Conservation (phyloP, 208 protist species). For the Trypanosoma platydactyli region DNA sequence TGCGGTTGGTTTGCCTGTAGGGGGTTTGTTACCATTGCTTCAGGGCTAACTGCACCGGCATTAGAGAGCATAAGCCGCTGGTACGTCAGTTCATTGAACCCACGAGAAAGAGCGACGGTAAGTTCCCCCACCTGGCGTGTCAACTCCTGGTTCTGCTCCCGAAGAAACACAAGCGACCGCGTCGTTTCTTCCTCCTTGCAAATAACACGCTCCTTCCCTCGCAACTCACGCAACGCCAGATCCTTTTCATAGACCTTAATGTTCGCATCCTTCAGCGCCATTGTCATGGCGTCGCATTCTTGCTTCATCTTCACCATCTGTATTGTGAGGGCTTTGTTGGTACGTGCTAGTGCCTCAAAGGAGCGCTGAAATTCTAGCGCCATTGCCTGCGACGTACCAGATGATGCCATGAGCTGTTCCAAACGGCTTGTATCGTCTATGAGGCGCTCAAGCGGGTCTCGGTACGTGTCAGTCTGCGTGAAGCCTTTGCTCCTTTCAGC, state of each 20-base stretch:
- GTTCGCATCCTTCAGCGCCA: slow-evolving; percentile 27
- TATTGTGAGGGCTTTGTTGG: slow-evolving; percentile 27
- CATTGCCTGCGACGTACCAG: slow-evolving; percentile 22
- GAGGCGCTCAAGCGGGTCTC: slow-evolving; percentile 27
- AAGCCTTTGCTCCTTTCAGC: neutral
- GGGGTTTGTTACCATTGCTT: slow-evolving; percentile 9
- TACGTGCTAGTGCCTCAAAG: slow-evolving; percentile 23
- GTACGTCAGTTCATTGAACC: slow-evolving; percentile 28
- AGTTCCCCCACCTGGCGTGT: slow-evolving; percentile 28
- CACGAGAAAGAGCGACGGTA: slow-evolving; percentile 21
- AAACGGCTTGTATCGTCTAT: slow-evolving; percentile 19
- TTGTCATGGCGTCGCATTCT: slow-evolving; percentile 28
- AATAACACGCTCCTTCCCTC: neutral
- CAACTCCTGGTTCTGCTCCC: slow-evolving; percentile 33
- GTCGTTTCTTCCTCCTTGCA: slow-evolving; percentile 14
- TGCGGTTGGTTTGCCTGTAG: neutral
- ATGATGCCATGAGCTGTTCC: slow-evolving; percentile 18
- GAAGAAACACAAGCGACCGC: slow-evolving; percentile 15
- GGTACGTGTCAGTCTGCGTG: slow-evolving; percentile 8
- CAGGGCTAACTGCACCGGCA: slow-evolving; percentile 1
- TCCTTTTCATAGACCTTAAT: slow-evolving; percentile 27
- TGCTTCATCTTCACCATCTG: slow-evolving; percentile 30
- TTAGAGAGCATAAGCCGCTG: slow-evolving; percentile 3
- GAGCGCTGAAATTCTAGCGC: slow-evolving; percentile 28
- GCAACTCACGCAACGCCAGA: slow-evolving; percentile 16